Base-by-base conservation (phyloP, 257 asterid genomes). In the Henckelia pumila region DNA sequence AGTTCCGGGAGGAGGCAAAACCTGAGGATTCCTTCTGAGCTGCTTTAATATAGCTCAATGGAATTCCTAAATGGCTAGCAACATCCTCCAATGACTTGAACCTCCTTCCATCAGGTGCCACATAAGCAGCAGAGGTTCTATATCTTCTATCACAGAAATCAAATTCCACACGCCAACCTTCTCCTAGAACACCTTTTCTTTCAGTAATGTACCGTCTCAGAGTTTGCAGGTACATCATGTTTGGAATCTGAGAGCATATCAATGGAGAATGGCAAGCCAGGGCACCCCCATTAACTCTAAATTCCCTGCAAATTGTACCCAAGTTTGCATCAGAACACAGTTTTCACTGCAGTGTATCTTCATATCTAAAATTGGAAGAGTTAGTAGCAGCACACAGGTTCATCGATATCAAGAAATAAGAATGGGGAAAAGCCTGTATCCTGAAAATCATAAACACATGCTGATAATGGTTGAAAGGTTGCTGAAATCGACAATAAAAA, bases 111-210 rank as follows among this genome's bases (percentile, higher is more conserved):
- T 86, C 89, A 44, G 96, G 97, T 53, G 90, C 82, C 68, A 79
- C 61, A 71, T 86, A 93, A 57, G 83, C 76, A 69, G 91, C 84
- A 64, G 76, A 77, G 52, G 99, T 93, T 61, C 78, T 85, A 67
- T 66, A 69, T 57, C 70, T 74, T 65, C 71, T 78, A 40, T 76
- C 56, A 56, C 87, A 82, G 70, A 81, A 91, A 56, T 79, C 87
- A 59, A 91, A 88, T 66, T 87, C 95, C 68, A 91, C 96, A 26
- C 19, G 79, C 99, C 99, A 94, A 74, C 95, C 96, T 73, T 80
- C 95, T 62, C 82, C 86, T 69, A 93, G 57, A 30, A 72, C 60
- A 59, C 96, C 96, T 57, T 86, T 78, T 67, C 83, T 85, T 83
- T 86, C 86, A 66, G 84, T 71, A 56, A 94, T 79, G 73, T 84